Evolutionary conservation across 2,329 filamentous ascomycete species (phyloP), one percentile per base, ranked within the genome.

Genomic region (Talaromyces sp.): DNA sequence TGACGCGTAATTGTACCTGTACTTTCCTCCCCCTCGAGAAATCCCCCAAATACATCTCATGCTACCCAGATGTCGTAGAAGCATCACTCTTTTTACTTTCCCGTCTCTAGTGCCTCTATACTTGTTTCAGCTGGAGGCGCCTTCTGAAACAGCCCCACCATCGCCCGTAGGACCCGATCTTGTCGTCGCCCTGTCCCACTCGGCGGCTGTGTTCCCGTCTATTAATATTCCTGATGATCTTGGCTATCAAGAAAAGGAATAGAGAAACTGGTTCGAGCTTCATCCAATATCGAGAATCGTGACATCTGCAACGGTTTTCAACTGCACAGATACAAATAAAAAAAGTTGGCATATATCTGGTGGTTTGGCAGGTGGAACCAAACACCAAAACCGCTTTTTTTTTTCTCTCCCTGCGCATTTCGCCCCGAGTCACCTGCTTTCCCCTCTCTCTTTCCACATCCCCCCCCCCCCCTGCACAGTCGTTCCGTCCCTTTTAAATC

Each of bases 101-200:
- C 11, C 9, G n/a, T 44, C 32, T 16, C 19, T 16, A 35, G 22
- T 41, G 9, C 16, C 20, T 16, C 11, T 58, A 49, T 47, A 20
- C 49, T 39, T 59, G 57, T 60, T 60, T 60, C 57, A 60, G 52
- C 48, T 42, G 44, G 52, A 51, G 39, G 61, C 62, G 62, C 61
- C 51, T 62, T 64, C 62, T 63, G 62, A 64, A 64, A 64, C 62
- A 62, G 54, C 57, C 60, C 62, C 61, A 59, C 56, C 57, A 50
- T 41, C 47, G 43, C 48, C 35, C 45, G 46, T 49, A 58, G 37
- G 40, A 52, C 51, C 60, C 60, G 58, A 62, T 56, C 61, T 53
- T 54, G 39, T 37, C 51, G 33, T 49, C 41, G 33, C 45, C 32
- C 47, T 49, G 49, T 57, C 55, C 55, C 48, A 54, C 51, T 52